A percentile compares a stretch with the other conserved stretches of the same genome.
Conservation (phyloP, 106 monocot species). For the Narthecium ossifragum region DNA sequence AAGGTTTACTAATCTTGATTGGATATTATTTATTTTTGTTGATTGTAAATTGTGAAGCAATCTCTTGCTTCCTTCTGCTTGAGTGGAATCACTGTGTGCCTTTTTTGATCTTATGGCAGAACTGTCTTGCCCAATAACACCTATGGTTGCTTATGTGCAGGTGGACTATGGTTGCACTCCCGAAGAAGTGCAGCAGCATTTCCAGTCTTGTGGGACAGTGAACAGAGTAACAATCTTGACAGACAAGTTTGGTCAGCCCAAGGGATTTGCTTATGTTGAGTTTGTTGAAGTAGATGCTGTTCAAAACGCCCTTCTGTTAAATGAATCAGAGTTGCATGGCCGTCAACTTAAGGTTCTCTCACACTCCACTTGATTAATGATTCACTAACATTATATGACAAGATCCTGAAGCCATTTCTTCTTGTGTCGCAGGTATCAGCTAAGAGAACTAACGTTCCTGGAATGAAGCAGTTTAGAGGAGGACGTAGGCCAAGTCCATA, state of each 20-base stretch:
- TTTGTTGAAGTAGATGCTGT: slow-evolving; percentile 49
- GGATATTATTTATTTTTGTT: neutral
- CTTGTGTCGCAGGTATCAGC: slow-evolving; percentile 30
- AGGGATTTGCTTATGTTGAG: slow-evolving; percentile 58
- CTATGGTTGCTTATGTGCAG: slow-evolving; percentile 5
- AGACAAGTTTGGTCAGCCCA: slow-evolving; percentile 52
- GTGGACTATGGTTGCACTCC: slow-evolving; percentile 56
- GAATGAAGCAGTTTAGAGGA: slow-evolving; percentile 45
- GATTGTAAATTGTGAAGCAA: neutral
- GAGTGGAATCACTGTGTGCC: neutral
- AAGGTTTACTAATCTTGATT: slow-evolving; percentile 28
- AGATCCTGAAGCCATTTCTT: too few species aligned
- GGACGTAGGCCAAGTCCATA: slow-evolving; percentile 40
- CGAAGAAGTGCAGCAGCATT: slow-evolving; percentile 52
- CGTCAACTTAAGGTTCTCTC: slow-evolving; percentile 40
- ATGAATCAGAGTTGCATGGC: slow-evolving; percentile 50
- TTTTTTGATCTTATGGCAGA: neutral
- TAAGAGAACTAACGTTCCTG: slow-evolving; percentile 46
- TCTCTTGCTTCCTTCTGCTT: neutral
- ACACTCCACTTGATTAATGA: too few species aligned
- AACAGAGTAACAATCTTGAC: slow-evolving; percentile 49
- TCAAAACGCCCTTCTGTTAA: slow-evolving; percentile 45
- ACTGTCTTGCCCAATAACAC: neutral
- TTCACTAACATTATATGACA: too few species aligned
- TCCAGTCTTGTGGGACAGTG: slow-evolving; percentile 53